Base-by-base conservation (phyloP, 176 grass and related monocot genomes). In the Alopecurus myosuroides region DNA sequence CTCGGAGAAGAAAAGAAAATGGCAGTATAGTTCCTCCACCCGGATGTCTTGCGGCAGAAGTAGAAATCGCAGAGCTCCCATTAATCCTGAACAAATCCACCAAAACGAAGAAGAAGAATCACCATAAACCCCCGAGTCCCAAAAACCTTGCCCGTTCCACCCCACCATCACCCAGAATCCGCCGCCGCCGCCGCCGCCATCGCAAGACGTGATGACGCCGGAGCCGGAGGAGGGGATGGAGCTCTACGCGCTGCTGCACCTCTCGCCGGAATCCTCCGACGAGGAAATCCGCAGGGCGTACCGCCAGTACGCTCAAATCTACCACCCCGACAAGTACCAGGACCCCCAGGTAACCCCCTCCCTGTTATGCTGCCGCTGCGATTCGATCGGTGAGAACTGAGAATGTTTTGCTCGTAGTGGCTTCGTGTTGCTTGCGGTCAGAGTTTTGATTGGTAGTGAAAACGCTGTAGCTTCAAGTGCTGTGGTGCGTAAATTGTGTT, bases 251-350 rank as follows among this genome's bases (percentile, higher is more conserved):
- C 87, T 90, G 50, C 92, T 94, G 20, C 94, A 97, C 76, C 89
- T 97, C 87, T 97, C 92, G 26, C 92, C 94, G 40, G 91, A 97
- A 29, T 73, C 94, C 76, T 85, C 94, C 56, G 76, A 79, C 23
- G 94, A 97, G 88, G 94, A 97, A 84, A 85, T 97, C 88, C 94
- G 94, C 87, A 79, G 82, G 85, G 94, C 94, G n/a, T 97, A 94
- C 71, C 94, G 91, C 82, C 91, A 97, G 58, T 97, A 81, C 76
- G 94, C 94, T 17, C 94, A 97, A 94, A 90, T 97, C 85, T 97
- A 97, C 89, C 94, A 94, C 75, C 94, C 94, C 35, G 94, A 97
- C 87, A 97, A 97, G 82, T 94, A 97, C 76, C 91, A 89, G 52
- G 89, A 94, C 23, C 53, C 57, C 23, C 89, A 97, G 78, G 94